Evolutionary conservation across 192 early-diverging fungal genomes (phyloP).

Genomic region (Coemansia sp.): DNA sequence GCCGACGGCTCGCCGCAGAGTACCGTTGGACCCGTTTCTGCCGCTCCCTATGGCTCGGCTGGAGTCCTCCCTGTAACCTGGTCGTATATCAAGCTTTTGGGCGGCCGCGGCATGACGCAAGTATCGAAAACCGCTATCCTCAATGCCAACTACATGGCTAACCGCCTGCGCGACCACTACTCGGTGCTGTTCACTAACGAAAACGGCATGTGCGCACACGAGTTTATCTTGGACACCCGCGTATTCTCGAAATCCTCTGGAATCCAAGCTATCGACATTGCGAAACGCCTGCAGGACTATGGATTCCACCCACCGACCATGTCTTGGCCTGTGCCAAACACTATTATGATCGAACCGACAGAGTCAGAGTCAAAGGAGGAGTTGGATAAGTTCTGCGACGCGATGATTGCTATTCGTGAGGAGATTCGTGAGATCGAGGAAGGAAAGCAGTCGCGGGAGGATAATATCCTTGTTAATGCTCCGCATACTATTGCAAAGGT

Average conservation of each 20-base stretch:
- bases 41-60: slow-evolving; percentile 96
- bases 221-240: slow-evolving; percentile 97
- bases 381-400: slow-evolving; percentile 97
- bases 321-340: slow-evolving; percentile 99
- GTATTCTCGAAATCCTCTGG: slow-evolving; percentile 80
- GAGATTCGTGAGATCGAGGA: slow-evolving; percentile 91
- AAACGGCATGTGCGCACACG: slow-evolving; percentile 97
- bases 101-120: slow-evolving; percentile 85
- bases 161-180: slow-evolving; percentile 90
- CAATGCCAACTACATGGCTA: slow-evolving; percentile 99
- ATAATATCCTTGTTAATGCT: slow-evolving; percentile 87
- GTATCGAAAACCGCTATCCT: slow-evolving; percentile 91
- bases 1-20: slow-evolving; percentile 66
- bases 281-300: slow-evolving; percentile 99
- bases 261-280: slow-evolving; percentile 95
- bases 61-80: slow-evolving; percentile 97
- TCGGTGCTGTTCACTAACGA: slow-evolving; percentile 91
- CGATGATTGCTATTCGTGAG: slow-evolving; percentile 93
- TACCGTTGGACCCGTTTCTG: slow-evolving; percentile 91
- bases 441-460: slow-evolving; percentile 79
- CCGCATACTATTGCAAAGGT: slow-evolving; percentile 87
- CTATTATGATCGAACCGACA: slow-evolving; percentile 99
- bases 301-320: slow-evolving; percentile 99
- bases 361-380: slow-evolving; percentile 94
- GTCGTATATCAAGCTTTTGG: slow-evolving; percentile 99